Conservation (phyloP, 2,329 filamentous ascomycete genomes). For the Tolypocladium pustulatum region DNA sequence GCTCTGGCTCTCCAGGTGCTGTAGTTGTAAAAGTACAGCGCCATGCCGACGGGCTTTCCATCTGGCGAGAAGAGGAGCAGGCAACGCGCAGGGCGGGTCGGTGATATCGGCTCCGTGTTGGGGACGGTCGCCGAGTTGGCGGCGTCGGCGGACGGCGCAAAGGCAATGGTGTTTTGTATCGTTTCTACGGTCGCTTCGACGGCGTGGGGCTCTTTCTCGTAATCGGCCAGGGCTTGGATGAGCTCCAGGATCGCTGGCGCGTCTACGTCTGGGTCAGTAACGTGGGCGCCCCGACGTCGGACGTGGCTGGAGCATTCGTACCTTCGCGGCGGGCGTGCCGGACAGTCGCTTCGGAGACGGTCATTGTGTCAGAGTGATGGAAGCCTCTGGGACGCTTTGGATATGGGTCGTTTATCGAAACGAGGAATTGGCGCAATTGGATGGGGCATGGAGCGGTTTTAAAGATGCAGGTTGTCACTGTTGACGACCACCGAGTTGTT, state of each 20-base stretch:
- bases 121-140: conserved; percentile 26
- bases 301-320: conserved; percentile 14
- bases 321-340: conserved; percentile 49
- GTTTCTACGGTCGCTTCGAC: conserved; percentile 71
- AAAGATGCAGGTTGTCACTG: not conserved
- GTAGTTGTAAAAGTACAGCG: conserved; percentile 92
- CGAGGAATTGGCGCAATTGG: not conserved
- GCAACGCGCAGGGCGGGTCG: conserved; percentile 60
- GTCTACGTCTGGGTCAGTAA: conserved; percentile 42
- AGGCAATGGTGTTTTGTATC: conserved; percentile 67
- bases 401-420: not conserved
- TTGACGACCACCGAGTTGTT: not conserved
- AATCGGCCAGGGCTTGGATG: conserved; percentile 77
- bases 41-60: conserved; percentile 57
- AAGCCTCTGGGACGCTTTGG: too few relatives aligned
- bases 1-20: conserved; percentile 82
- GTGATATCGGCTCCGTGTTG: conserved; percentile 42
- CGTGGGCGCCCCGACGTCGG: conserved; percentile 1
- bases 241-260: conserved; percentile 69
- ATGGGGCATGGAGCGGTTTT: not conserved
- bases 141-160: conserved; percentile 45
- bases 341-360: conserved; percentile 5
- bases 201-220: conserved; percentile 65
- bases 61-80: conserved; percentile 50
- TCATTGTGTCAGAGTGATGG: not conserved